Evolutionary conservation across 805 yeast species (phyloP).

Genomic region (Saturnispora mendoncae): DNA sequence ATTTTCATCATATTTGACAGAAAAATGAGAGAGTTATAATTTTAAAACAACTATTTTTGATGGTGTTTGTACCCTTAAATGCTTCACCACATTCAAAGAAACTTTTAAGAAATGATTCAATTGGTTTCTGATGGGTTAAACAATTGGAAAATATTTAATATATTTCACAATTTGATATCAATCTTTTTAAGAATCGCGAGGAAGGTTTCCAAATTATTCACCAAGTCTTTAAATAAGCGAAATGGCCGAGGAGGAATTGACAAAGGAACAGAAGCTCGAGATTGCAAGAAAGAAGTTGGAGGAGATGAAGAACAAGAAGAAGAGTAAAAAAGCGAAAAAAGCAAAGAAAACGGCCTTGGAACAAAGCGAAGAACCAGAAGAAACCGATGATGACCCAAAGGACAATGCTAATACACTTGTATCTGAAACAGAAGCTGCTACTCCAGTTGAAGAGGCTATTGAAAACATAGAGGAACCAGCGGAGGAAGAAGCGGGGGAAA

Average conservation of each 20-base stretch:
- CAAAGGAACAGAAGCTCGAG: slow-evolving; percentile 29
- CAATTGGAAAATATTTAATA: too few relatives aligned
- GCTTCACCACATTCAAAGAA: too few relatives aligned
- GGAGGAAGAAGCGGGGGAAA: background rate
- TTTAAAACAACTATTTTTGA: too few relatives aligned
- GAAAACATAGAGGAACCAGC: slow-evolving; percentile 4
- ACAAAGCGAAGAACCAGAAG: slow-evolving; percentile 7
- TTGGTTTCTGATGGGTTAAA: too few relatives aligned
- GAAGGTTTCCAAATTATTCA: background rate
- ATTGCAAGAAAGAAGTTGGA: slow-evolving; percentile 31
- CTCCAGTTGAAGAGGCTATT: background rate
- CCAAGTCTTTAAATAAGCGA: background rate
- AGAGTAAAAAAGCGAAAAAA: slow-evolving; percentile 20
- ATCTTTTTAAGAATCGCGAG: too few relatives aligned
- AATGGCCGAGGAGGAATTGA: slow-evolving; percentile 22
- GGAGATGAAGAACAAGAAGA: slow-evolving; percentile 27
- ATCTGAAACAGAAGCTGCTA: too few relatives aligned
- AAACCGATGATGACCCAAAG: slow-evolving; percentile 1
- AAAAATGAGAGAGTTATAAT: too few relatives aligned
- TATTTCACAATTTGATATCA: too few relatives aligned
- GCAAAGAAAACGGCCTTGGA: slow-evolving; percentile 7
- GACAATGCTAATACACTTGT: background rate
- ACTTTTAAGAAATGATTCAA: too few relatives aligned
- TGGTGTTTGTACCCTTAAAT: too few relatives aligned
- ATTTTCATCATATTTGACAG: too few relatives aligned